Conservation (phyloP, 1,284 basidiomycete species). For the Cryptococcus maquisensis region DNA sequence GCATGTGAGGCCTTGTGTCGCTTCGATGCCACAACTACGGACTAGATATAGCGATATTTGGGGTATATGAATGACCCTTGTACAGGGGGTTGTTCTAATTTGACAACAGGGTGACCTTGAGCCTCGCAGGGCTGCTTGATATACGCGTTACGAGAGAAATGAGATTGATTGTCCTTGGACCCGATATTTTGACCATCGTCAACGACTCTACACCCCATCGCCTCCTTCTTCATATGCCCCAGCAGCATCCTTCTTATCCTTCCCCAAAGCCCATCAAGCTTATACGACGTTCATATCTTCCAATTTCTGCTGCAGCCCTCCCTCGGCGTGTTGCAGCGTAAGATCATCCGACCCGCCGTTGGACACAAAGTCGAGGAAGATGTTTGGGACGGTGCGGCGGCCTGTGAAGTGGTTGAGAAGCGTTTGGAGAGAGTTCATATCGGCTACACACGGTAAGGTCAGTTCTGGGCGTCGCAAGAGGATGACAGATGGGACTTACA, state of each 20-base stretch:
- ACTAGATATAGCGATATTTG: not conserved
- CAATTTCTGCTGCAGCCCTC: constrained; percentile 32
- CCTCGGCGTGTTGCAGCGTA: constrained; percentile 43
- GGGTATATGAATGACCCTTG: not conserved
- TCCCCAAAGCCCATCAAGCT: not conserved
- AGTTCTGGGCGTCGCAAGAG: not conserved
- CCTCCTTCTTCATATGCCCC: not conserved
- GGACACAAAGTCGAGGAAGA: constrained; percentile 43
- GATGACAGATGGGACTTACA: constrained; percentile 28
- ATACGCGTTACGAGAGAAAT: too few species aligned
- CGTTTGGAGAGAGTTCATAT: constrained; percentile 37
- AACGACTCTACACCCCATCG: not conserved
- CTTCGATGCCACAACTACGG: too few species aligned
- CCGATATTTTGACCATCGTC: not conserved
- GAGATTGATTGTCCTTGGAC: too few species aligned
- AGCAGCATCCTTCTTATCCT: not conserved
- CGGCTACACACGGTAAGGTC: constrained; percentile 23
- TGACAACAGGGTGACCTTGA: not conserved
- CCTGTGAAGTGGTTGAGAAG: constrained; percentile 42
- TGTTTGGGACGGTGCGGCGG: constrained; percentile 49
- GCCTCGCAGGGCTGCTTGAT: too few species aligned
- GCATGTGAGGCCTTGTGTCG: not conserved
- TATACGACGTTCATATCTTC: constrained; percentile 23
- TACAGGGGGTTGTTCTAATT: not conserved
- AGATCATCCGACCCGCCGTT: constrained; percentile 49